Conservation (phyloP, 305 asterid species). For the Fraxinus latifolia region DNA sequence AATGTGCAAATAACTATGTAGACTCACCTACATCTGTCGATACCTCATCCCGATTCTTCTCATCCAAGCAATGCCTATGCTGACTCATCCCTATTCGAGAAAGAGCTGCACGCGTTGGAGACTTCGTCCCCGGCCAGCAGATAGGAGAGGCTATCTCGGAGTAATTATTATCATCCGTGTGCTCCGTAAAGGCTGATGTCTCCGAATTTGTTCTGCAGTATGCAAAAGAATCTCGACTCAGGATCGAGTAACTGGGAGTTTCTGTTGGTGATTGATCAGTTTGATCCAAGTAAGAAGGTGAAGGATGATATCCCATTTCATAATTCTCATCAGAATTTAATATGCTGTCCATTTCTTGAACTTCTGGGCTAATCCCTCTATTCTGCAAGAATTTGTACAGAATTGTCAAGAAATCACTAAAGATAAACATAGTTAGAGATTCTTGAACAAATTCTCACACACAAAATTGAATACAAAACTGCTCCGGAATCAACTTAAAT, state of each 20-base stretch:
- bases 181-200: slow-evolving; percentile 63
- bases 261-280: slow-evolving; percentile 47
- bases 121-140: slow-evolving; percentile 67
- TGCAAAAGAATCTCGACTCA: slow-evolving; percentile 58
- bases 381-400: slow-evolving; percentile 1
- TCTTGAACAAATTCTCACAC: slow-evolving; percentile 22
- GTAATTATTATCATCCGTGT: slow-evolving; percentile 55
- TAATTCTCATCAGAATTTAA: slow-evolving; percentile 47
- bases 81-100: slow-evolving; percentile 63
- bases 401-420: slow-evolving; percentile 20
- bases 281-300: slow-evolving; percentile 55
- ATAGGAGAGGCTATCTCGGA: slow-evolving; percentile 59
- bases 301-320: slow-evolving; percentile 56
- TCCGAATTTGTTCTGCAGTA: slow-evolving; percentile 68
- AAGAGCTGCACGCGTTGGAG: slow-evolving; percentile 56
- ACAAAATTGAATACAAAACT: slow-evolving; percentile 28
- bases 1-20: too few relatives aligned
- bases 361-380: background rate
- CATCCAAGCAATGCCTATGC: slow-evolving; percentile 45
- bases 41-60: slow-evolving; percentile 26
- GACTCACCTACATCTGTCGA: slow-evolving; percentile 45
- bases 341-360: slow-evolving; percentile 41
- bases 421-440: slow-evolving; percentile 27
- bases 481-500: slow-evolving; percentile 31
- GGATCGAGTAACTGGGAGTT: slow-evolving; percentile 36